Conservation (phyloP, 2,329 filamentous ascomycete species). For the Diaporthe citri region DNA sequence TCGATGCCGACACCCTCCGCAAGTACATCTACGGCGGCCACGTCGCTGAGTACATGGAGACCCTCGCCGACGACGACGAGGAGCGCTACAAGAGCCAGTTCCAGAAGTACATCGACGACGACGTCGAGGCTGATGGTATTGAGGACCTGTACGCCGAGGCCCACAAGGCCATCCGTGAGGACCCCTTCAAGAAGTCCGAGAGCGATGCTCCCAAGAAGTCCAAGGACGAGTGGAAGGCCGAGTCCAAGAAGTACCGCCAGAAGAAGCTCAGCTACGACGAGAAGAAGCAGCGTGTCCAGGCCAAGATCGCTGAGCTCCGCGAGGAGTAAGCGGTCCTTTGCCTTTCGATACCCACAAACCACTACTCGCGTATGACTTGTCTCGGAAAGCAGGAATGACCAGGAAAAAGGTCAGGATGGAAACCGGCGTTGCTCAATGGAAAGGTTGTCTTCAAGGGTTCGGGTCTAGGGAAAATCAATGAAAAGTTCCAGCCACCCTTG, state of each 20-base stretch:
- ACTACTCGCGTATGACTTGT: constrained; percentile 23
- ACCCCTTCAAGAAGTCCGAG: constrained; percentile 95
- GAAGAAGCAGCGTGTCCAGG: constrained; percentile 86
- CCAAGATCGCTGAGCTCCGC: constrained; percentile 88
- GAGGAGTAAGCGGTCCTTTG: constrained; percentile 55
- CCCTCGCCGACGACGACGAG: constrained; percentile 98
- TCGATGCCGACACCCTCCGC: constrained; percentile 95
- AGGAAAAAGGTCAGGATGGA: constrained; percentile 39
- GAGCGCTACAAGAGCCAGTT: constrained; percentile 99
- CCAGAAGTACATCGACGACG: constrained; percentile 96
- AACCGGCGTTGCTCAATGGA: constrained; percentile 38
- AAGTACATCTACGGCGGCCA: constrained; percentile 99
- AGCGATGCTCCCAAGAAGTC: constrained; percentile 85
- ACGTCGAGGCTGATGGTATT: constrained; percentile 94
- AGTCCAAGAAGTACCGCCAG: constrained; percentile 90
- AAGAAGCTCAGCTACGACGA: constrained; percentile 85
- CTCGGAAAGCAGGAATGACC: constrained; percentile 31
- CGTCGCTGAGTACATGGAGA: constrained; percentile 99
- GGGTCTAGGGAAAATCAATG: constrained; percentile 40
- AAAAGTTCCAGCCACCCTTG: constrained; percentile 40
- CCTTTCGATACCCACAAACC: constrained; percentile 17
- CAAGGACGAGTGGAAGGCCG: constrained; percentile 97
- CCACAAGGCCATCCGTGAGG: constrained; percentile 96
- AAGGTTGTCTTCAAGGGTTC: constrained; percentile 40
- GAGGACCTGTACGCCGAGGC: constrained; percentile 97